Evolutionary conservation across 2,329 filamentous ascomycete species (phyloP).

Genomic region (Fusarium sp.): DNA sequence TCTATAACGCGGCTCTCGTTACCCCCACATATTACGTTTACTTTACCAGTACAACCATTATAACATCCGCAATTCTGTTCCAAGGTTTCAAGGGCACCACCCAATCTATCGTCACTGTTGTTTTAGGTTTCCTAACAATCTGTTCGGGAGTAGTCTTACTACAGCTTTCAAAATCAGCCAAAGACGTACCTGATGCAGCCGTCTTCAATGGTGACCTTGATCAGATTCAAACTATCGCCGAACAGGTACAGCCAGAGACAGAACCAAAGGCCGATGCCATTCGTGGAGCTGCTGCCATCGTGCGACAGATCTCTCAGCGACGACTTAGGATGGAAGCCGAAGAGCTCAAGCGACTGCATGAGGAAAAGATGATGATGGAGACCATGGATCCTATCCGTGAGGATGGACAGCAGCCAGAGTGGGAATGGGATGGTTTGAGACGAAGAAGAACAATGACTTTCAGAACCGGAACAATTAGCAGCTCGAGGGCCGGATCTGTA

Average conservation of each 20-base stretch:
- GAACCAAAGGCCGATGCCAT: constrained; percentile 98
- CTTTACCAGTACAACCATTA: constrained; percentile 95
- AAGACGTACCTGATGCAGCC: constrained; percentile 93
- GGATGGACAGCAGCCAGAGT: constrained; percentile 71
- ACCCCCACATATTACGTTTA: constrained; percentile 99
- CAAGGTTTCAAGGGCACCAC: constrained; percentile 91
- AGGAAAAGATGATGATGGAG: constrained; percentile 79
- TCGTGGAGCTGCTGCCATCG: constrained; percentile 87
- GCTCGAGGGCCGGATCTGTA: constrained; percentile 48
- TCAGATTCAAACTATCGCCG: constrained; percentile 93
- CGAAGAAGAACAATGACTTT: constrained; percentile 71
- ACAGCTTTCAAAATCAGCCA: constrained; percentile 97
- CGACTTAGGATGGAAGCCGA: constrained; percentile 83
- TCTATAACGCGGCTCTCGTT: constrained; percentile 96
- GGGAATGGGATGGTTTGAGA: constrained; percentile 93
- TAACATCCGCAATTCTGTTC: constrained; percentile 93
- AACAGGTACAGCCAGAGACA: constrained; percentile 94
- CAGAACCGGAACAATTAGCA: constrained; percentile 48
- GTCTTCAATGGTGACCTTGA: constrained; percentile 94
- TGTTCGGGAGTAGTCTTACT: constrained; percentile 92
- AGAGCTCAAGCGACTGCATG: constrained; percentile 81
- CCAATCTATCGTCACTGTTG: constrained; percentile 85
- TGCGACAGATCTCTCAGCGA: constrained; percentile 82
- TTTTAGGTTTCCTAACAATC: constrained; percentile 94
- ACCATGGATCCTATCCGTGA: constrained; percentile 81